Conservation (phyloP, 164 flowering plant species). For the Chimonanthus praecox region DNA sequence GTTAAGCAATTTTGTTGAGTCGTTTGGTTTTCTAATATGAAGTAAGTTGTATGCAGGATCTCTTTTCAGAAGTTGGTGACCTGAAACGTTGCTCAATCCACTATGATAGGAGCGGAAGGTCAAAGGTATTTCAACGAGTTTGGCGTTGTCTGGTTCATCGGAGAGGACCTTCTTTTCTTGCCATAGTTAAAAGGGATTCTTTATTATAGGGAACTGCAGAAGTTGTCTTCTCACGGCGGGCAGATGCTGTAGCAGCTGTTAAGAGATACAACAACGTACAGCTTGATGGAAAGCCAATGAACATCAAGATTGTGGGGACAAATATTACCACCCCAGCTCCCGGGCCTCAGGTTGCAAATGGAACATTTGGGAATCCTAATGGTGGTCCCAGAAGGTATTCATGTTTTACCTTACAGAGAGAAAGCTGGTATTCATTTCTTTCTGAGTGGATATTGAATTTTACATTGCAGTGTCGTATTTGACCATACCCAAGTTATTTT, state of each 20-base stretch:
- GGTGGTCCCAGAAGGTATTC: slow-evolving; percentile 48
- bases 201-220: slow-evolving; percentile 75
- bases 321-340: slow-evolving; percentile 50
- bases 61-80: slow-evolving; percentile 88
- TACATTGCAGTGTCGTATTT: not conserved
- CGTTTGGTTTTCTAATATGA: slow-evolving; percentile 5
- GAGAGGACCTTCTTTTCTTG: slow-evolving; percentile 12
- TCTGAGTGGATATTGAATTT: not conserved
- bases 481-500: too few species aligned
- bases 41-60: slow-evolving; percentile 46
- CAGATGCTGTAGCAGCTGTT: slow-evolving; percentile 71
- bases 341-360: slow-evolving; percentile 30
- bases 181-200: slow-evolving; percentile 22
- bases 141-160: slow-evolving; percentile 15
- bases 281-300: slow-evolving; percentile 98
- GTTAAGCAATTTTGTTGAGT: not conserved
- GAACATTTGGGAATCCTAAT: slow-evolving; percentile 40
- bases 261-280: slow-evolving; percentile 93
- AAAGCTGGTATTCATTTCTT: not conserved
- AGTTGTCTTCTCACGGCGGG: slow-evolving; percentile 58
- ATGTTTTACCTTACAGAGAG: not conserved
- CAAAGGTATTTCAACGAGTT: slow-evolving; percentile 61
- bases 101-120: slow-evolving; percentile 92
- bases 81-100: slow-evolving; percentile 65
- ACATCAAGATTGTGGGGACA: slow-evolving; percentile 84